phyloP scores from a whole-genome alignment of 2,329 filamentous ascomycete species.

The Pseudogymnoascus sp. region DNA sequence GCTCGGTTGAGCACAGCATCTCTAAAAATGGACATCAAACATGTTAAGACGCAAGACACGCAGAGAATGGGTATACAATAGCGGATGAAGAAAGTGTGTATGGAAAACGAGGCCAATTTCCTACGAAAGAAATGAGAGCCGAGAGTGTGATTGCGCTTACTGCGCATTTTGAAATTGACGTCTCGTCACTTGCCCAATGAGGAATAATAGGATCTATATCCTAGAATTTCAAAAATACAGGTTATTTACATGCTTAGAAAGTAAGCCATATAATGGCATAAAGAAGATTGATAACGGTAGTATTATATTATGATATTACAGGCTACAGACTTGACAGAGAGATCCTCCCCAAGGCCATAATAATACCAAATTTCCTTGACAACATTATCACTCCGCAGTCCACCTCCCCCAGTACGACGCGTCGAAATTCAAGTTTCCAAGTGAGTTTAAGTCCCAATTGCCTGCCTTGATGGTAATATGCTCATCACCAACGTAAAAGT shows the following conservation, averaged over 20 bases:
- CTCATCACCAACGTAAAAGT: conserved; percentile 10
- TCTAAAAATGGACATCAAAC: background rate
- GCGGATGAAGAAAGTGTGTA: background rate
- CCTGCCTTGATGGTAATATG: background rate
- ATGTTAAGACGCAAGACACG: too few relatives aligned
- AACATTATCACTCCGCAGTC: background rate
- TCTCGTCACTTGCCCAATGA: background rate
- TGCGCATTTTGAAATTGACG: background rate
- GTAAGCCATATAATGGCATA: background rate
- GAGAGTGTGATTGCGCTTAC: background rate
- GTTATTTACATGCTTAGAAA: background rate
- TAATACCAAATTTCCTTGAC: background rate
- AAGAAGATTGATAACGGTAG: background rate
- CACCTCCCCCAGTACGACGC: background rate
- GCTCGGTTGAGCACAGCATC: background rate
- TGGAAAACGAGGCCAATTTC: background rate
- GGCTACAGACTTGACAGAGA: background rate
- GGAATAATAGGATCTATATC: background rate
- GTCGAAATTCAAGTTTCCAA: conserved; percentile 6
- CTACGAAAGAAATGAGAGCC: background rate
- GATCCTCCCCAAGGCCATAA: background rate
- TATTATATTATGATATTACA: background rate
- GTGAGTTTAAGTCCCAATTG: conserved; percentile 4
- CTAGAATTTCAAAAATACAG: background rate
- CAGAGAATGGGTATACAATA: background rate